phyloP scores from a whole-genome alignment of 148 eudicot genomes.

The Polygonum aviculare region DNA sequence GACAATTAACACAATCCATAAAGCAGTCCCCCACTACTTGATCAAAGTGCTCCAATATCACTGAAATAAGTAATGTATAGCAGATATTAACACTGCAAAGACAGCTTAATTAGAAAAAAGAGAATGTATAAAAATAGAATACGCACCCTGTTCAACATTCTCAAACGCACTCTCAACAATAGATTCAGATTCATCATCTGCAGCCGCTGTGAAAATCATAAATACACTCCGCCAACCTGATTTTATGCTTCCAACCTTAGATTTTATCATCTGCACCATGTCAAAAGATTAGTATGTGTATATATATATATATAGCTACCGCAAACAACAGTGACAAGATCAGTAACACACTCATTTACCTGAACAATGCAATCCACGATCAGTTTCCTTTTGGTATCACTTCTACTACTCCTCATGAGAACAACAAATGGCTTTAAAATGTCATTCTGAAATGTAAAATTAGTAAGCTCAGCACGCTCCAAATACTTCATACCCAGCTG shows the following conservation, averaged over 20 bases:
- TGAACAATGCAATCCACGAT: conserved; percentile 99
- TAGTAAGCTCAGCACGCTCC: conserved; percentile 89
- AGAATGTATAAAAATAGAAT: conserved; percentile 8
- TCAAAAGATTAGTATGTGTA: background rate
- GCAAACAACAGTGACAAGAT: background rate
- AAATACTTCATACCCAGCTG: conserved; percentile 96
- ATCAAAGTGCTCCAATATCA: conserved; percentile 96
- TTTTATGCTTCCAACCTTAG: conserved; percentile 96
- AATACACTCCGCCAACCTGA: conserved; percentile 99
- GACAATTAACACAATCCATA: conserved; percentile 98
- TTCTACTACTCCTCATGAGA: conserved; percentile 86
- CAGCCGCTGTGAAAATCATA: conserved; percentile 98
- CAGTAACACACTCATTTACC: conserved; percentile 23
- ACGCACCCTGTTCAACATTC: conserved; percentile 93
- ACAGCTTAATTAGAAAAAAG: background rate
- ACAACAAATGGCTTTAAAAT: conserved; percentile 94
- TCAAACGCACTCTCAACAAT: conserved; percentile 98
- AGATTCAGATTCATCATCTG: conserved; percentile 89
- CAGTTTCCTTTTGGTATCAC: conserved; percentile 74
- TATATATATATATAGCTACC: background rate
- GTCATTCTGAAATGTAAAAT: conserved; percentile 96
- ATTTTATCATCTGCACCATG: conserved; percentile 77
- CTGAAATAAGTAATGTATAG: conserved; percentile 33
- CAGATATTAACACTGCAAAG: conserved; percentile 13
- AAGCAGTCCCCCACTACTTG: conserved; percentile 99